Evolutionary conservation across 768 basidiomycete species (phyloP).

Genomic region (Psilocybe tampanensis): DNA sequence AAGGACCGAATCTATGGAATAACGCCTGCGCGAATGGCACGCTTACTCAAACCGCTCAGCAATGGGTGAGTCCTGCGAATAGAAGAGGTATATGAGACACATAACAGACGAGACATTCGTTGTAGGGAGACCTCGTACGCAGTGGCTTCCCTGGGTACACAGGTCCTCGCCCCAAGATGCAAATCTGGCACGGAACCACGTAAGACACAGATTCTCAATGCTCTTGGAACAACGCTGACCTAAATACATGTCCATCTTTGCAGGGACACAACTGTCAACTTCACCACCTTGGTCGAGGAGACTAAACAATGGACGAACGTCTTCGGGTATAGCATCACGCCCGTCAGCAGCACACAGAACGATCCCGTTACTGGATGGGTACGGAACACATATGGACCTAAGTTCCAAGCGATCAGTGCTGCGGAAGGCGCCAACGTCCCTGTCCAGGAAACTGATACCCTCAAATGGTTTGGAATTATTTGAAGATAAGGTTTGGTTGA

Average conservation of each 20-base stretch:
- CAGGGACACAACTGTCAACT: constrained; percentile 53
- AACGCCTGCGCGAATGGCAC: not conserved
- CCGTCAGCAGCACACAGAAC: constrained; percentile 40
- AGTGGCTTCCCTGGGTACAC: constrained; percentile 58
- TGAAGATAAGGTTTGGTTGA: too few relatives aligned
- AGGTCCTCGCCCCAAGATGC: constrained; percentile 49
- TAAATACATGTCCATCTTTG: too few relatives aligned
- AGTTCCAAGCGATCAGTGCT: too few relatives aligned
- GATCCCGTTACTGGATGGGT: constrained; percentile 48
- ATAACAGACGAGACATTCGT: constrained; percentile 45
- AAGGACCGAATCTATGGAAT: too few relatives aligned
- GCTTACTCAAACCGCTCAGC: not conserved
- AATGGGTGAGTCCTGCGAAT: not conserved
- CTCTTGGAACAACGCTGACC: too few relatives aligned
- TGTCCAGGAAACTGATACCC: constrained; percentile 46
- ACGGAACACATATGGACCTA: too few relatives aligned
- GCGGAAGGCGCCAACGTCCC: constrained; percentile 55
- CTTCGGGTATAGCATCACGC: too few relatives aligned
- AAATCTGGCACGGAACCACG: constrained; percentile 56
- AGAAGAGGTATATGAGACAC: not conserved
- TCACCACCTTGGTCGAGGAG: constrained; percentile 52
- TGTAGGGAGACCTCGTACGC: too few relatives aligned
- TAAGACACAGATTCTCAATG: constrained; percentile 20
- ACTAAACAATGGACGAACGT: too few relatives aligned
- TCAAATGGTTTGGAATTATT: constrained; percentile 51